A percentile compares a stretch with the other conserved stretches of the same genome.
phyloP scores from a whole-genome alignment of 2,329 filamentous ascomycete genomes.

The Aschersonia sp. region DNA sequence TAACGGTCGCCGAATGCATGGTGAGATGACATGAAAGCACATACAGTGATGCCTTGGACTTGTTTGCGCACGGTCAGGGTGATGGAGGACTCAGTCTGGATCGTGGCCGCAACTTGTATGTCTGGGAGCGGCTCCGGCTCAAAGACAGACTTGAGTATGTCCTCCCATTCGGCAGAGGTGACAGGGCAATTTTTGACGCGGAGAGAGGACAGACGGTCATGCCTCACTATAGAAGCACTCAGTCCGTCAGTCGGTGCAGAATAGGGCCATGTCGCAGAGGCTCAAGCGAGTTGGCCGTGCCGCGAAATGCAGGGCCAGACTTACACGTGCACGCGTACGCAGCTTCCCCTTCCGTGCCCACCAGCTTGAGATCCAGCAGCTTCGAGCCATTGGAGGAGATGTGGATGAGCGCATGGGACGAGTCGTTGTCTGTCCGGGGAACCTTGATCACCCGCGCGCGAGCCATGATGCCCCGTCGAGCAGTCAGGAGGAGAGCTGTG shows the following conservation, averaged over 20 bases:
- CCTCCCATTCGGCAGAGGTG: slow-evolving; percentile 51
- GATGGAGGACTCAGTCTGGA: slow-evolving; percentile 36
- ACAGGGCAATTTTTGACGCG: slow-evolving; percentile 39
- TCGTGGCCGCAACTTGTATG: slow-evolving; percentile 45
- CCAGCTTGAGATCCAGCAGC: slow-evolving; percentile 49
- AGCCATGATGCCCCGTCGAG: slow-evolving; percentile 8
- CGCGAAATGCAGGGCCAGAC: slow-evolving; percentile 8
- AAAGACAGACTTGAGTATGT: slow-evolving; percentile 42
- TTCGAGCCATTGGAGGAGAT: slow-evolving; percentile 33
- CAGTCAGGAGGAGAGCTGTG: not conserved
- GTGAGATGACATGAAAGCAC: slow-evolving; percentile 7
- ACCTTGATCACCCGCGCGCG: slow-evolving; percentile 37
- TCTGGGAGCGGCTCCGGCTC: slow-evolving; percentile 33
- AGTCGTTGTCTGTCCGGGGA: slow-evolving; percentile 35
- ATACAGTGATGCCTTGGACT: slow-evolving; percentile 53
- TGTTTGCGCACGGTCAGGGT: slow-evolving; percentile 50
- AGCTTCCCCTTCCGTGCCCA: slow-evolving; percentile 52
- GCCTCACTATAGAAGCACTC: slow-evolving; percentile 30
- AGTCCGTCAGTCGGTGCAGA: not conserved
- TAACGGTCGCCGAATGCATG: not conserved
- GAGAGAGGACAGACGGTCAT: slow-evolving; percentile 37
- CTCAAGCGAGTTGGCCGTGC: not conserved
- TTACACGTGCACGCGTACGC: slow-evolving; percentile 44
- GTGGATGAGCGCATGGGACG: slow-evolving; percentile 45
- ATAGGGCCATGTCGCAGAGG: not conserved